Evolutionary conservation across 2,329 filamentous ascomycete species (phyloP), one percentile per base, ranked within the genome.

Genomic region (Botrytis fragariae): DNA sequence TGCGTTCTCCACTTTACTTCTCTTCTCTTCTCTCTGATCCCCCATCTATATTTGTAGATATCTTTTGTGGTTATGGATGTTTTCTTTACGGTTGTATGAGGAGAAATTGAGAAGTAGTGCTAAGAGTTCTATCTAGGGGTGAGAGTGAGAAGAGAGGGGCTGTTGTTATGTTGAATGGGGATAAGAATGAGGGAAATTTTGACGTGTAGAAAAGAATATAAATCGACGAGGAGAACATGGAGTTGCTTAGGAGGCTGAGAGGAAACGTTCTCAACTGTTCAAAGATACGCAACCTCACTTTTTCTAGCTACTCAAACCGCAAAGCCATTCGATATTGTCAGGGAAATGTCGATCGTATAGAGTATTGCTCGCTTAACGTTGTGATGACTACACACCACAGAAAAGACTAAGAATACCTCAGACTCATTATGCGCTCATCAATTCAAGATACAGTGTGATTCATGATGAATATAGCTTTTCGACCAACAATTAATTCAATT

Each of bases 301-400:
- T 22, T 48, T 48, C 20, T 9, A 48, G 44, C 20, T 48, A 48
- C 45, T 22, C 45, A 10, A 25, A 25, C 20, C 45, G 45, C 45
- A 48, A 45, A 48, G 45, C 25, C 45, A 48, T 48, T 44, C 45
- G 9, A 25, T 9, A 7, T 48, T 48, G 12, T n/a, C 25, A n/a
- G 6, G 12, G 3, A n/a, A 4, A 51, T 51, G 7, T n/a, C 2
- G 16, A n/a, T 51, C 0, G 5, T n/a, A 5, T 7, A 7, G 6
- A 51, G 2, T 3, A 1, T 3, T n/a, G 2, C 25, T 51, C 48
- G 25, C 25, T 51, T 51, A n/a, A n/a, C 5, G 25, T n/a, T 51
- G 2, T 7, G 16, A n/a, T n/a, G 25, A 51, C 2, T 51, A n/a
- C 7, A 51, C 12, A 16, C 48, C 25, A 51, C 7, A 3, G 5